Base-by-base conservation (phyloP, 345 rosid genomes). In the Combretum micranthum region DNA sequence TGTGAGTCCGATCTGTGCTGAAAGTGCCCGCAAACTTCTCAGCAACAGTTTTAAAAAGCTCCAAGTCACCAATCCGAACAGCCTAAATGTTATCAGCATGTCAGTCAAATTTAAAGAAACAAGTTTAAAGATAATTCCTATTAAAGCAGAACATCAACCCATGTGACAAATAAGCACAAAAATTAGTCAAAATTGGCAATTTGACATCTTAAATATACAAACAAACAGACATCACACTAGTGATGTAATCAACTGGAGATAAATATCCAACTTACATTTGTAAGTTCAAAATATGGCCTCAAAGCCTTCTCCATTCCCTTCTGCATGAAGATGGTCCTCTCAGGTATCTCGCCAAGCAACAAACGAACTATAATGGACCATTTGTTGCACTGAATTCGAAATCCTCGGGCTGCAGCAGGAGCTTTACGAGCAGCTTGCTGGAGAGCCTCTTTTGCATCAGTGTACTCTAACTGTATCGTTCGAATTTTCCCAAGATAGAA, bases 381-480 rank as follows among this genome's bases (percentile, higher is more conserved):
- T 63, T 85, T 87, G 69, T 87, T 84, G 59, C 90, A 87, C 46
- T 77, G 87, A 64, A 90, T 77, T 53, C 91, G 75, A 65, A 90
- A 87, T 18, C 89, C 89, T 17, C 70, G 71, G 26, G 96, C 87
- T 50, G 94, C 88, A 49, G 80, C 67, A 25, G 94, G 89, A 26
- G 91, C 96, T 77, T 85, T 90, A n/a, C 94, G 75, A 62, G 96
- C 91, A 65, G 96, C 96, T 64, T 85, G 94, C 42, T 80, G 91
- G 53, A 90, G 89, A 68, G 89, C 79, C 53, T 90, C 94, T 69
- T 87, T 90, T 42, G 97, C 96, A 75, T 87, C 94, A 0, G 96
- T 85, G 61, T 90, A 90, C 75, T 90, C 96, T 52, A 90, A 69
- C 62, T 90, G 96, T 64, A 90, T 87, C 1, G 97, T 87, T 43